Percentiles rank a stretch among this genome's conserved stretches.
phyloP scores from a whole-genome alignment of 2,329 filamentous ascomycete genomes.

The Lojkania enalia region DNA sequence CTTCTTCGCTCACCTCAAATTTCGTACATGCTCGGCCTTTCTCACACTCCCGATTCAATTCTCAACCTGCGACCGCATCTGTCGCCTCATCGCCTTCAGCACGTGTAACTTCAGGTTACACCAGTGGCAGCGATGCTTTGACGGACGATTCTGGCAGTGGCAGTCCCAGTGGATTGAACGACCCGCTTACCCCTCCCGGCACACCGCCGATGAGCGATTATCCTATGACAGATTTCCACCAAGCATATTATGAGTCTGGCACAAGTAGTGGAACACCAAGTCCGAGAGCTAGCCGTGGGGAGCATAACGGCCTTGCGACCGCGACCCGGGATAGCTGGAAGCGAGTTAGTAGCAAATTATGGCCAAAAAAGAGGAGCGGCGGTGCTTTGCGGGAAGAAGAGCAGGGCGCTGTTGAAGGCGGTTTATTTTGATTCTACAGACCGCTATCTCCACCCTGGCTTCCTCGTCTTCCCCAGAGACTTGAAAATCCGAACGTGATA shows the following conservation, averaged over 20 bases:
- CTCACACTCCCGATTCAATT: conserved; percentile 43
- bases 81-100: conserved; percentile 31
- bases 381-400: conserved; percentile 42
- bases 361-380: conserved; percentile 46
- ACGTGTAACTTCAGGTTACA: conserved; percentile 39
- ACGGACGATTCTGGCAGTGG: conserved; percentile 67
- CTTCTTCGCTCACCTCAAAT: conserved; percentile 43
- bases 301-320: conserved; percentile 41
- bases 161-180: conserved; percentile 53
- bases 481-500: neutral
- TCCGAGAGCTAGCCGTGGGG: conserved; percentile 42
- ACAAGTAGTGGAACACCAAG: conserved; percentile 42
- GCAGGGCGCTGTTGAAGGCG: conserved; percentile 40
- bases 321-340: conserved; percentile 47
- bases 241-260: conserved; percentile 40
- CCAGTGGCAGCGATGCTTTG: conserved; percentile 51
- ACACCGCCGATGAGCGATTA: conserved; percentile 67
- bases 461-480: neutral
- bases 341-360: conserved; percentile 47
- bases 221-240: conserved; percentile 51
- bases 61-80: conserved; percentile 36
- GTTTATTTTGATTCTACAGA: conserved; percentile 40
- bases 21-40: conserved; percentile 43
- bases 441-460: neutral
- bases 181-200: conserved; percentile 75